Conservation (phyloP, 2,329 filamentous ascomycete genomes). For the Penicillium sp. region DNA sequence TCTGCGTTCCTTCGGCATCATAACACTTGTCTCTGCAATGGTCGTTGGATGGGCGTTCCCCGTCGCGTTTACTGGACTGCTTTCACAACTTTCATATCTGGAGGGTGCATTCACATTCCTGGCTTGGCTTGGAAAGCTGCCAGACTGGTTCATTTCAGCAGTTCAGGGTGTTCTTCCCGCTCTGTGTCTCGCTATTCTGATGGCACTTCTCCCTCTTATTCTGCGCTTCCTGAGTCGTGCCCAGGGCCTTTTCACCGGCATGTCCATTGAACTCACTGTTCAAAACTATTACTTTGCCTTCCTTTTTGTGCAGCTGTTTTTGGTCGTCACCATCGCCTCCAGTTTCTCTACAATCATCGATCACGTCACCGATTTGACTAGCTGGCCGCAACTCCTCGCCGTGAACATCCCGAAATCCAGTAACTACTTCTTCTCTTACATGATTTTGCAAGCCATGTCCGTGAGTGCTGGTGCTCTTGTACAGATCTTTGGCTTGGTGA, state of each 20-base stretch:
- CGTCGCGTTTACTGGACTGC: slow-evolving; percentile 77
- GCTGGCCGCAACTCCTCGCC: slow-evolving; percentile 69
- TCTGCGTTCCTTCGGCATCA: slow-evolving; percentile 63
- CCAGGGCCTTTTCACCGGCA: slow-evolving; percentile 78
- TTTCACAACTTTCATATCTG: slow-evolving; percentile 73
- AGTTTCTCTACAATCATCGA: slow-evolving; percentile 65
- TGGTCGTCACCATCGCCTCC: slow-evolving; percentile 82
- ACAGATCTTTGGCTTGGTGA: slow-evolving; percentile 72
- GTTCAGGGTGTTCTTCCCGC: slow-evolving; percentile 86
- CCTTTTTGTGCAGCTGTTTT: slow-evolving; percentile 89
- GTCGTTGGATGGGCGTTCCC: slow-evolving; percentile 87
- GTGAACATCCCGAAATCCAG: slow-evolving; percentile 76
- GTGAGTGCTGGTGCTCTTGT: slow-evolving; percentile 85
- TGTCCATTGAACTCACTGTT: slow-evolving; percentile 73
- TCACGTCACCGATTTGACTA: slow-evolving; percentile 63
- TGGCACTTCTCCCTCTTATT: slow-evolving; percentile 76
- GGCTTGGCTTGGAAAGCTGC: slow-evolving; percentile 61
- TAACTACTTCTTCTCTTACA: slow-evolving; percentile 98
- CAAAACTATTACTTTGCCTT: slow-evolving; percentile 93
- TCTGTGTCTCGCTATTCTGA: slow-evolving; percentile 68
- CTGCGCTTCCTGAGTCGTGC: slow-evolving; percentile 68
- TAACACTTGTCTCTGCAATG: slow-evolving; percentile 66
- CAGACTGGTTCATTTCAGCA: slow-evolving; percentile 59
- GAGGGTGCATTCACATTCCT: slow-evolving; percentile 66
- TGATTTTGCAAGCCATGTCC: slow-evolving; percentile 89